These are phyloP conservation scores for Pleurotus eryngii DNA, from an alignment of 768 basidiomycete genomes.

Conservation along the genomic window DNA sequence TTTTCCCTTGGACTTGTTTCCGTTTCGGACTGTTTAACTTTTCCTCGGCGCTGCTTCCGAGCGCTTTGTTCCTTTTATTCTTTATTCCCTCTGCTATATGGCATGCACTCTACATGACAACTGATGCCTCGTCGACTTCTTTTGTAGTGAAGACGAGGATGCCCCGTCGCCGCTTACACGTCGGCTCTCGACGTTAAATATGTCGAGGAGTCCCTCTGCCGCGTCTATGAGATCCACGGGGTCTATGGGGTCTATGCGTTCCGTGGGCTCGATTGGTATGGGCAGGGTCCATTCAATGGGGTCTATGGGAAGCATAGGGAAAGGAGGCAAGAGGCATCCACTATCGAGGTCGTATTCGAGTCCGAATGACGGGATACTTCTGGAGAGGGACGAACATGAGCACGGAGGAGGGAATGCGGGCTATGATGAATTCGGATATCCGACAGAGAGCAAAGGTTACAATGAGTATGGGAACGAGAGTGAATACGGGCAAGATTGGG, in stretches of 20 bases:
- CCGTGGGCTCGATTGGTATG: too few relatives aligned
- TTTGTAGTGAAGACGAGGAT: constrained; percentile 65
- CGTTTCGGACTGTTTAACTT: not conserved
- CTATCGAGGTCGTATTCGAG: constrained; percentile 26
- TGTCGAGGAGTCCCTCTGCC: constrained; percentile 43
- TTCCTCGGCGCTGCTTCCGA: not conserved
- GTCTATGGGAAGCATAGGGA: not conserved
- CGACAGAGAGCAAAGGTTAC: not conserved
- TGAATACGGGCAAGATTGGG: too few relatives aligned
- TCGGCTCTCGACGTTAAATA: constrained; percentile 55
- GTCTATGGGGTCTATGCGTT: not conserved
- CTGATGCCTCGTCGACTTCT: not conserved
- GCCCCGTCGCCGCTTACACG: constrained; percentile 65
- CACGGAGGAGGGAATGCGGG: not conserved
- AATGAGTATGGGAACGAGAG: too few relatives aligned
- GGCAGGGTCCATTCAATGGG: not conserved
- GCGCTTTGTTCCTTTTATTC: not conserved
- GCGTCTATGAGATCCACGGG: constrained; percentile 32
- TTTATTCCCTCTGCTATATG: not conserved
- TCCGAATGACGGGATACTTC: constrained; percentile 7
- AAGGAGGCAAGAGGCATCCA: constrained; percentile 19
- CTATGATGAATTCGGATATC: not conserved
- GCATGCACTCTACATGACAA: not conserved
- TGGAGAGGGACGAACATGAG: not conserved
- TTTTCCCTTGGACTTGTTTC: not conserved